Base-by-base conservation (phyloP, 1,284 basidiomycete species). In the Trichosporon ovoides region DNA sequence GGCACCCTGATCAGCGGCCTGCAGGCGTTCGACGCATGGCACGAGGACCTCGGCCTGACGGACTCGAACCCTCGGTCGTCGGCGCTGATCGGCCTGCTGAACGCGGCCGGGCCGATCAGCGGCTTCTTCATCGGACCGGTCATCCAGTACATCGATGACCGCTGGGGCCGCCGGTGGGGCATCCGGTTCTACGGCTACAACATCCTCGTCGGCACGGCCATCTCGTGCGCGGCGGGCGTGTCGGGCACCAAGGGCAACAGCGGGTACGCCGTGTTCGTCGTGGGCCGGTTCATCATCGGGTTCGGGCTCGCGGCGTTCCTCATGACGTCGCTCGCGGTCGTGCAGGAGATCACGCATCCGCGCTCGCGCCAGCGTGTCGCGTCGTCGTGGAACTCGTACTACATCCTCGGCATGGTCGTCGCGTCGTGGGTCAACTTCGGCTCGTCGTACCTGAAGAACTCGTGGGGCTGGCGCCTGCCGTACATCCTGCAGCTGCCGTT, bases 291-390 rank as follows among this genome's bases (percentile, higher is more conserved):
- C 52, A 68, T 78, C 60, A 74, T 77, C 53, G 77, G 77, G 18
- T 71, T 77, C 53, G 77, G 77, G 12, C 72, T 78, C 22, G 71
- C 76, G n/a, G 71, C 77, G 1, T 78, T 77, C 72, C 71, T 78
- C 48, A 74, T 78, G 72, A 78, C 77, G 1, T 76, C 75, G 16
- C 67, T 77, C 54, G 68, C 74, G 43, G 68, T 77, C 38, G 73
- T 78, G 7, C 76, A 78, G 60, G 77, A 78, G 65, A 77, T 78
- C 52, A 66, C 75, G 9, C 77, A 78, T 62, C 77, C 77, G 12
- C 66, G 75, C 51, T 66, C 63, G 31, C 66, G 77, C 52, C 57
- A 60, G 2, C 56, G 62, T 24, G 59, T 78, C 40, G 72, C 76
- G 3, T 67, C 68, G 24, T 70, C 71, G 5, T 78, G 76, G 76